Conservation (phyloP, 2,329 filamentous ascomycete species). For the Lojkania enalia region DNA sequence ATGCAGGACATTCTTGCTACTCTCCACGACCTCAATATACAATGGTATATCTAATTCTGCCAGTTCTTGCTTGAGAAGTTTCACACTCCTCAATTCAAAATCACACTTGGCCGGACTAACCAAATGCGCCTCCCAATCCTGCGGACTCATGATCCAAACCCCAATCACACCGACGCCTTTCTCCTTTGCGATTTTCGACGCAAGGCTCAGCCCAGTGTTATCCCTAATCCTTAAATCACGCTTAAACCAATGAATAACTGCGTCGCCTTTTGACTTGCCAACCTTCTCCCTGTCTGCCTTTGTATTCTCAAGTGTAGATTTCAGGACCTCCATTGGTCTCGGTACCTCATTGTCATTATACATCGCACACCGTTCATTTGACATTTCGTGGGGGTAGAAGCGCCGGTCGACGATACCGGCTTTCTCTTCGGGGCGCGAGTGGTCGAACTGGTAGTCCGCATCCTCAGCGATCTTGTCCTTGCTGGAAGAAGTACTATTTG, state of each 20-base stretch:
- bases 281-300: constrained; percentile 56
- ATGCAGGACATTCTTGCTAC: constrained; percentile 63
- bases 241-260: constrained; percentile 90
- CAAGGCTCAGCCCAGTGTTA: constrained; percentile 71
- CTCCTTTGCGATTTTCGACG: constrained; percentile 67
- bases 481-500: constrained; percentile 12
- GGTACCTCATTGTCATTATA: constrained; percentile 72
- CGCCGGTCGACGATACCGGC: constrained; percentile 54
- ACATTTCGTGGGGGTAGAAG: constrained; percentile 87
- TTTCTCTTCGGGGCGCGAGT: constrained; percentile 43
- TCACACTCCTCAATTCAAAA: constrained; percentile 75
- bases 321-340: constrained; percentile 72
- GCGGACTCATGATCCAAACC: constrained; percentile 77
- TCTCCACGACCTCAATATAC: constrained; percentile 71
- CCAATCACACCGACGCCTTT: constrained; percentile 72
- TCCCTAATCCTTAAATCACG: constrained; percentile 74
- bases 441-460: constrained; percentile 31
- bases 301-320: constrained; percentile 65
- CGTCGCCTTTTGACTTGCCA: constrained; percentile 52
- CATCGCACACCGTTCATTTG: constrained; percentile 71
- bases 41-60: constrained; percentile 75
- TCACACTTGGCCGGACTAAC: constrained; percentile 75
- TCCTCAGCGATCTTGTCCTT: not conserved
- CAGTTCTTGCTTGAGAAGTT: constrained; percentile 67
- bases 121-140: constrained; percentile 83